Base-by-base conservation (phyloP, 1,139 yeast species). In the Hyphopichia burtonii region DNA sequence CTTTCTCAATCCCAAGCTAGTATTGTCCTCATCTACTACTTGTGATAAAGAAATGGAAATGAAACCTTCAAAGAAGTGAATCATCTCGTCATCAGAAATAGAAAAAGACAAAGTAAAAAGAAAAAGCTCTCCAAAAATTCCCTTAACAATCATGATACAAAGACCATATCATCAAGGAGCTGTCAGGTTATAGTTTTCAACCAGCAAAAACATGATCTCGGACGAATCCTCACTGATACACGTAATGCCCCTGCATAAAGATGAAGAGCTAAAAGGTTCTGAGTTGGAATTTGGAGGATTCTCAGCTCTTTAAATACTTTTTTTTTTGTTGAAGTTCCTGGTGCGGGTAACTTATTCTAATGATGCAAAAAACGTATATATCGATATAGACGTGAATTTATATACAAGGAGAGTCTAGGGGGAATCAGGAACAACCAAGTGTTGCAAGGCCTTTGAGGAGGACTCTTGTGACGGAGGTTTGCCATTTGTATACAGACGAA, bases 131-230 rank as follows among this genome's bases (percentile, higher is more conserved):
- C 89, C 93, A 86, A 86, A 85, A 84, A 86, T 85, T 85, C 94
- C 87, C 82, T 74, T 59, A 62, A 63, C 58, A 61, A 57, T 59
- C 63, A 54, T 55, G 61, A 60, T 74, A 52, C 78, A 65, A 65
- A 72, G 74, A 25, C 66, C 63, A 62, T 62, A 69, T 65, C 78
- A 70, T 71, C 63, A 71, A 83, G 88, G 84, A 90, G 98, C 80
- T 90, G 97, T 90, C 97, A 83, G 95, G 93, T 87, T 85, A 84
- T 81, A 86, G 93, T 90, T 91, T 91, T 91, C 97, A 91, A 91
- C 97, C 96, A 91, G 99, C 99, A 91, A 91, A 90, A 87, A 91
- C 98, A 91, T 96, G 96, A 89, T 89, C 99, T 91, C 99, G 98
- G 98, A 93, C 96, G 96, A 90, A 90, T 93, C 98, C 97, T 91